Evolutionary conservation across 257 asterid genomes (phyloP), one percentile per base, ranked within the genome.

Genomic region (Solanum lignicaule): DNA sequence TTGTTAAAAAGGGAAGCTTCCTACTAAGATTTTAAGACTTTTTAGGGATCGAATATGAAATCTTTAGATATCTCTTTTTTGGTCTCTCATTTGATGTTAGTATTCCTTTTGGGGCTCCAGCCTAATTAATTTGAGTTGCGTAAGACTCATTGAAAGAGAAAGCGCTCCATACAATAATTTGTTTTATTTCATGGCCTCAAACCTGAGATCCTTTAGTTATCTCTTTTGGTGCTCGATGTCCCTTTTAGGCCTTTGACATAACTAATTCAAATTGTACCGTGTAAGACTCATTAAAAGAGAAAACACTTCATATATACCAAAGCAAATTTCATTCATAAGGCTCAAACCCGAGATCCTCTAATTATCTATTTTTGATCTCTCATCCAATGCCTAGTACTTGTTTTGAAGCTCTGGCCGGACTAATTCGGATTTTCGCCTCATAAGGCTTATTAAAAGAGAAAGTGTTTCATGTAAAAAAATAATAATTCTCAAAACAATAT

Each of bases 81-180:
- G n/a, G 39, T 29, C 14, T 31, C 23, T 31, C 39, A 31, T 29
- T 15, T 16, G n/a, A 69, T 29, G 12, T 0, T 0, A 16, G 0
- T 69, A 7, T 31, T 4, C 10, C 2, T 14, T 68, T 68, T 32
- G 2, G 27, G 21, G 25, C 4, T 32, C 27, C 2, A 1, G 0
- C 16, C 27, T 2, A 2, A 72, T 5, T 72, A 33, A 9, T 32
- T 33, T 3, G 7, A 9, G 38, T 14, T 27, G 20, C 2, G 13
- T 9, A 8, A 33, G 6, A 9, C 1, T 31, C 76, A 29, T 68
- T 14, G 10, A 68, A 68, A 52, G 65, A 20, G 25, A 55, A 65
- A 65, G 33, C 4, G 73, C 18, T 65, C 4, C 4, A 25, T n/a
- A 5, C 4, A 5, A 5, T 65, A 66, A 66, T 66, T 66, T 25